Evolutionary conservation across 306 rosid genomes (phyloP).

Genomic region (Vachellia pachyceras): DNA sequence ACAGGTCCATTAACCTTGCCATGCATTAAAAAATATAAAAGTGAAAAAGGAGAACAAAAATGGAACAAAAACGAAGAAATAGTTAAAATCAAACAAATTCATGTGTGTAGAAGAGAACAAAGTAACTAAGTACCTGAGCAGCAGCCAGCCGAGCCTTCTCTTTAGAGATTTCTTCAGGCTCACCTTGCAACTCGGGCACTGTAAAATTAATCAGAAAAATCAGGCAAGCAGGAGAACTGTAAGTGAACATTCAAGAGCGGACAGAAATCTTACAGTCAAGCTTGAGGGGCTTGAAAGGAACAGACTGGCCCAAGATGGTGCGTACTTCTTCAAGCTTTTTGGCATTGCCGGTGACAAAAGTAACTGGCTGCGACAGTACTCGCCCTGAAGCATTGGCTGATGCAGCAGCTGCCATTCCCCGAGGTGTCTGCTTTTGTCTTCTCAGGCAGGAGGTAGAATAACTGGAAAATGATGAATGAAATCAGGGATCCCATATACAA

Average conservation of each 20-base stretch:
- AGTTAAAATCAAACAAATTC: constrained; percentile 9
- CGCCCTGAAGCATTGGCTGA: constrained; percentile 51
- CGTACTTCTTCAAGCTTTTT: constrained; percentile 99
- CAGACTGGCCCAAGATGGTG: constrained; percentile 80
- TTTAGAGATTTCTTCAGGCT: constrained; percentile 94
- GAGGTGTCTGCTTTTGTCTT: neutral
- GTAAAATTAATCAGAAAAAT: constrained; percentile 29
- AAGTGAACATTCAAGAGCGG: neutral
- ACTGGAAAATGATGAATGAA: constrained; percentile 15
- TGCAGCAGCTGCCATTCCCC: constrained; percentile 60
- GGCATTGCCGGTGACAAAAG: constrained; percentile 95
- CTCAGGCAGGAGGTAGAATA: constrained; percentile 22
- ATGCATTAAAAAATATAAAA: neutral
- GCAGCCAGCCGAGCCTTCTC: constrained; percentile 96
- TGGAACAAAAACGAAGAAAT: neutral
- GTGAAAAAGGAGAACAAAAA: constrained; percentile 10
- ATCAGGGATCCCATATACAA: neutral
- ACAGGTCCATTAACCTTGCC: constrained; percentile 92
- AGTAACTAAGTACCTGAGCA: constrained; percentile 60
- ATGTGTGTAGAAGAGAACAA: neutral
- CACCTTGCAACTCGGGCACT: constrained; percentile 99
- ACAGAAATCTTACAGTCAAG: constrained; percentile 63
- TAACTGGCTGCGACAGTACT: constrained; percentile 82
- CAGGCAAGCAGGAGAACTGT: neutral
- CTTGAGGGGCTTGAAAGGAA: constrained; percentile 89